Evolutionary conservation across 371 early-diverging fungal species (phyloP), one percentile per base, ranked within the genome.

Genomic region (Haplosporangium sp.): DNA sequence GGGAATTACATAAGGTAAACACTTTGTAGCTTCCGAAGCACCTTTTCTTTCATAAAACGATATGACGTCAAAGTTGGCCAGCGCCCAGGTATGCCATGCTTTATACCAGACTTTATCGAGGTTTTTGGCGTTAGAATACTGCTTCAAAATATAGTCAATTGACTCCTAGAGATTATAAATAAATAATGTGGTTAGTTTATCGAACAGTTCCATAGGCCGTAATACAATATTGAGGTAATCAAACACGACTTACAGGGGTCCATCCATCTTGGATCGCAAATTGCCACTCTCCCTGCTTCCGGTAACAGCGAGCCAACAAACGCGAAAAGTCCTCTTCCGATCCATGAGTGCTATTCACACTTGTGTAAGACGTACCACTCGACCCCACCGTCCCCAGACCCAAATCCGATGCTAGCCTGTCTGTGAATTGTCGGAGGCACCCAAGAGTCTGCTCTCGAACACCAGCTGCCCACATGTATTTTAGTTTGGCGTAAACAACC

Each of bases 61-160:
- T 40, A 97, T 89, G 59, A 94, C 96, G 65, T 97, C 96, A 76
- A 96, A 97, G 77, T 99, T 97, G 17, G 95, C 92, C 48, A 98
- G 84, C 3, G 98, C 99, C 94, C 96, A 96, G 15, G 96, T 91
- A 76, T 99, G 99, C 98, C 99, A 99, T 35, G 98, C 97, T 84
- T 97, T 98, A 88, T 99, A 98, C 96, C 96, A 98, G 61, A 93
- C 89, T 84, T 89, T 90, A 86, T 98, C 97, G 83, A 94, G 93
- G 39, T 93, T 91, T 3, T 96, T 97, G 0, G 99, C 97, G 10
- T 95, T 87, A 0, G 90, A 86, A 76, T 96, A 97, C 1, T 94
- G 94, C 56, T 88, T 79, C 38, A 98, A 76, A 39, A 95, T 95
- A 59, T 92, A 91, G 4, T 94, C 94, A 50, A 95, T 92, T 0